phyloP scores from a whole-genome alignment of 495 filamentous ascomycete species.

The Bacidia gigantensis region DNA sequence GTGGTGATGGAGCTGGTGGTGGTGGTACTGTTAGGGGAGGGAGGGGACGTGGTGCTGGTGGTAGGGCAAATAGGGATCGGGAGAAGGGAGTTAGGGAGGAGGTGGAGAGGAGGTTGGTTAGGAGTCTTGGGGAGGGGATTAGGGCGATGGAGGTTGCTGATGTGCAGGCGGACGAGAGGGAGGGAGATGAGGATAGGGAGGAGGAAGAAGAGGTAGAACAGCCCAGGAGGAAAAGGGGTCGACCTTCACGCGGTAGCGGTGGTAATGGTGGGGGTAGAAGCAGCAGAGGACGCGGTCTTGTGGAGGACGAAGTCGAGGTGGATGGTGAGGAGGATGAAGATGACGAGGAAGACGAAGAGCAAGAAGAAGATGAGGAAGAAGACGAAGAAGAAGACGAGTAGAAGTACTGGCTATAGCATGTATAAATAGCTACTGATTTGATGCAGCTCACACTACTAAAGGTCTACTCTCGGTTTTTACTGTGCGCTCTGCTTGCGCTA shows the following conservation, averaged over 20 bases:
- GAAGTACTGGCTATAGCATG: conserved; percentile 28
- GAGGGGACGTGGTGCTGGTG: conserved; percentile 28
- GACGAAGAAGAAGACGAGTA: conserved; percentile 24
- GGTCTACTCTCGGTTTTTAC: neutral
- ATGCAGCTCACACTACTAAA: neutral
- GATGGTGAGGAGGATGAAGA: conserved; percentile 4
- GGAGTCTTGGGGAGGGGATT: conserved; percentile 10
- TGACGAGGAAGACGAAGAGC: conserved; percentile 26
- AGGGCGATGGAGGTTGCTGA: neutral
- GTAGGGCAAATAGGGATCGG: conserved; percentile 13
- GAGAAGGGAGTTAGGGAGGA: conserved; percentile 4
- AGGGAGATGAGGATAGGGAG: conserved; percentile 1
- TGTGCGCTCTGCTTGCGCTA: no score
- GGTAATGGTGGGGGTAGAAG: neutral
- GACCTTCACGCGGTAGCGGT: neutral
- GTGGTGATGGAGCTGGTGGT: conserved; percentile 19
- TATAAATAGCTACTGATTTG: neutral
- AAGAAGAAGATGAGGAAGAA: conserved; percentile 26
- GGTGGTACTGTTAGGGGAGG: conserved; percentile 37
- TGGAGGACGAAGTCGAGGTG: no score
- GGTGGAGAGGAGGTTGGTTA: neutral
- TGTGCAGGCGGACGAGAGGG: conserved; percentile 7
- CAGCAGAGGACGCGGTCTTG: no score
- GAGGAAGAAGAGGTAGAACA: conserved; percentile 4
- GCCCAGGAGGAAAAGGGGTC: neutral